Evolutionary conservation across 1,284 basidiomycete genomes (phyloP).

Genomic region (Porogramme epimiltina): DNA sequence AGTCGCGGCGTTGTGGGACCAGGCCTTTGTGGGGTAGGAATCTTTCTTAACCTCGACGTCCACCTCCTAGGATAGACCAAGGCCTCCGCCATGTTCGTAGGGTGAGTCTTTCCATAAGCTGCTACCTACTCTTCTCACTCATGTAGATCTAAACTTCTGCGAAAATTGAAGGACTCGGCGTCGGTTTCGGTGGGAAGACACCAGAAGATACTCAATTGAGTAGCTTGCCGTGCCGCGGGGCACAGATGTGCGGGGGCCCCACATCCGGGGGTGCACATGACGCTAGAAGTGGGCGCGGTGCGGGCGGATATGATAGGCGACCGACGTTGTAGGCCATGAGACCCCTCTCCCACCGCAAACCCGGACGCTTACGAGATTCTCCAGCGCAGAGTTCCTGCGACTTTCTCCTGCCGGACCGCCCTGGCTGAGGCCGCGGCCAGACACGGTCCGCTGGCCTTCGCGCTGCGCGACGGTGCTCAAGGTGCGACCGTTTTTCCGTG

Average conservation of each 20-base stretch:
- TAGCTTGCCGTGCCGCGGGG: too few species aligned
- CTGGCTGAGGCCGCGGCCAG: slow-evolving; percentile 1
- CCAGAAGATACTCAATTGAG: too few species aligned
- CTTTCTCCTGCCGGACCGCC: slow-evolving; percentile 11
- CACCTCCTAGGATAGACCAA: too few species aligned
- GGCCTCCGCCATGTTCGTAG: too few species aligned
- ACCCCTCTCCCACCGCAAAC: slow-evolving; percentile 1
- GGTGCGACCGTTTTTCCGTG: slow-evolving; percentile 8
- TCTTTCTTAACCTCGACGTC: too few species aligned
- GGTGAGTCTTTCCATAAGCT: too few species aligned
- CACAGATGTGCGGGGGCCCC: not conserved
- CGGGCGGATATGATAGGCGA: slow-evolving; percentile 11
- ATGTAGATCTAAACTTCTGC: not conserved
- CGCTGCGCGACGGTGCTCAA: slow-evolving; percentile 8
- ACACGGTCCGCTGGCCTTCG: slow-evolving; percentile 15
- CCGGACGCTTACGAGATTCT: slow-evolving; percentile 4
- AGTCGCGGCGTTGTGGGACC: too few species aligned
- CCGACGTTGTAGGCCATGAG: slow-evolving; percentile 7
- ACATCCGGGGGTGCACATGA: slow-evolving; percentile 8
- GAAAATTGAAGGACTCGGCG: too few species aligned
- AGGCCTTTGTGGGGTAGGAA: too few species aligned
- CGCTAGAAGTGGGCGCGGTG: not conserved
- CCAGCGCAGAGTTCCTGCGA: too few species aligned
- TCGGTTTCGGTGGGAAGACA: too few species aligned
- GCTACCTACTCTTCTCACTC: not conserved